A percentile compares a stretch with the other conserved stretches of the same genome.
phyloP scores from a whole-genome alignment of 2,329 filamentous ascomycete species.

The Hypoxylon sp. region DNA sequence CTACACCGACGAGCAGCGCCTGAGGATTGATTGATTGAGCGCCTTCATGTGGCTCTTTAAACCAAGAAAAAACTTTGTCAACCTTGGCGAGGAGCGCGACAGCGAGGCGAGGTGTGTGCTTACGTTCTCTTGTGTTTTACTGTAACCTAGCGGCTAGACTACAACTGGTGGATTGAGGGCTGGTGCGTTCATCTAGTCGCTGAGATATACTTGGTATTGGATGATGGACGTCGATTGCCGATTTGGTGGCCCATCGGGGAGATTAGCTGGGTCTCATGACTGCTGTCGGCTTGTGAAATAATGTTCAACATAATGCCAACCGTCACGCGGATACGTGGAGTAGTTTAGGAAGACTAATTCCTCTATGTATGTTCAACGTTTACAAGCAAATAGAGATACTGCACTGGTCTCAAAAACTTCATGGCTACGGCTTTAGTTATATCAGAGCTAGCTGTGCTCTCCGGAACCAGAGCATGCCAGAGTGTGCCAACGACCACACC shows the following conservation, averaged over 20 bases:
- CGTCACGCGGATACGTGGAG: no score
- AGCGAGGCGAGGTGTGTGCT: conserved; percentile 45
- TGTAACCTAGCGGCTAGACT: conserved; percentile 47
- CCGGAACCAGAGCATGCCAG: not conserved
- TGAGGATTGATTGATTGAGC: no score
- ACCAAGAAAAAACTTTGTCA: conserved; percentile 36
- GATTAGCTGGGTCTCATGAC: conserved; percentile 45
- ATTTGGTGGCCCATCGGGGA: conserved; percentile 50
- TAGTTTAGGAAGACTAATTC: no score
- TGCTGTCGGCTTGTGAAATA: not conserved
- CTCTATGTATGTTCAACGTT: no score
- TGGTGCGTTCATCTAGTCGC: conserved; percentile 47
- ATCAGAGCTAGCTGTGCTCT: not conserved
- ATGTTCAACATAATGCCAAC: no score
- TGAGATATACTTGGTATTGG: conserved; percentile 47
- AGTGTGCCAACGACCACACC: not conserved
- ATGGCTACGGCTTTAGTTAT: not conserved
- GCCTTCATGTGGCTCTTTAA: conserved; percentile 45
- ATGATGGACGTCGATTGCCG: conserved; percentile 46
- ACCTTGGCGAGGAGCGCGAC: conserved; percentile 40
- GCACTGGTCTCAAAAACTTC: not conserved
- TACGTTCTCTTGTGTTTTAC: conserved; percentile 48
- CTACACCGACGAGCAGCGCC: conserved; percentile 38
- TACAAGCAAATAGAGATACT: not conserved
- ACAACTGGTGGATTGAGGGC: conserved; percentile 49